phyloP scores from a whole-genome alignment of 352 stramenopile genomes.

The Globisporangium cederbergense region DNA sequence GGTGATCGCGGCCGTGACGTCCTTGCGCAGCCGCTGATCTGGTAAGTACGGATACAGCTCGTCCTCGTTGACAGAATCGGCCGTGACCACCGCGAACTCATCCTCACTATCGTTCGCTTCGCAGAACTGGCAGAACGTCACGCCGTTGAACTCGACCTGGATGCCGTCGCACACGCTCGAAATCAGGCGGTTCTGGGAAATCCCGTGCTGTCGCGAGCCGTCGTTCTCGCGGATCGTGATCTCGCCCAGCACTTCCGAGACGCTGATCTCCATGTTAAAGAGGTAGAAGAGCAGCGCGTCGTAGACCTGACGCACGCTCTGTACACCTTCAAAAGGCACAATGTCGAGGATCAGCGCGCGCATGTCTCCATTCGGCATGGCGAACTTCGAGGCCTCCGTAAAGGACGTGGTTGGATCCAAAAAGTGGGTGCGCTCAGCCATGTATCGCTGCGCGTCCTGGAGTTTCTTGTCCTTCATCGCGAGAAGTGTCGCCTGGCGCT shows the following conservation, averaged over 20 bases:
- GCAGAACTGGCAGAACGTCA: slow-evolving; percentile 8
- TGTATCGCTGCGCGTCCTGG: background rate
- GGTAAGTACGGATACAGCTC: slow-evolving; percentile 14
- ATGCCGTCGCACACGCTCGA: background rate
- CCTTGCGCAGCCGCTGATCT: background rate
- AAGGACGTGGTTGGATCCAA: background rate
- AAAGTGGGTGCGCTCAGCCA: background rate
- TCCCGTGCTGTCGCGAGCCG: background rate
- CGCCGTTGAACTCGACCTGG: slow-evolving; percentile 5
- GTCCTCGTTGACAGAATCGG: slow-evolving; percentile 9
- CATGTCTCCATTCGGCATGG: background rate
- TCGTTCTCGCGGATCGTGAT: slow-evolving; percentile 22
- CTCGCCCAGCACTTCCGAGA: slow-evolving; percentile 39
- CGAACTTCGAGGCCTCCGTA: background rate
- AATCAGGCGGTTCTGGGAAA: slow-evolving; percentile 5
- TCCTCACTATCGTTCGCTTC: background rate
- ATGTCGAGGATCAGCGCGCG: background rate
- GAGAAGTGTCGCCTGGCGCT: background rate
- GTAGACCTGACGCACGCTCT: slow-evolving; percentile 31
- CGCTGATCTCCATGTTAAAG: slow-evolving; percentile 44
- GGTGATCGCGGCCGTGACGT: slow-evolving; percentile 9
- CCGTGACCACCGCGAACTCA: slow-evolving; percentile 7
- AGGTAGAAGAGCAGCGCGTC: slow-evolving; percentile 34
- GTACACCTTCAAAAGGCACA: slow-evolving; percentile 7
- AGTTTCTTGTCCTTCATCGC: slow-evolving; percentile 5